Percentiles rank a stretch among this genome's conserved stretches.
Conservation (phyloP, 345 rosid species). For the Melaleuca alternifolia region DNA sequence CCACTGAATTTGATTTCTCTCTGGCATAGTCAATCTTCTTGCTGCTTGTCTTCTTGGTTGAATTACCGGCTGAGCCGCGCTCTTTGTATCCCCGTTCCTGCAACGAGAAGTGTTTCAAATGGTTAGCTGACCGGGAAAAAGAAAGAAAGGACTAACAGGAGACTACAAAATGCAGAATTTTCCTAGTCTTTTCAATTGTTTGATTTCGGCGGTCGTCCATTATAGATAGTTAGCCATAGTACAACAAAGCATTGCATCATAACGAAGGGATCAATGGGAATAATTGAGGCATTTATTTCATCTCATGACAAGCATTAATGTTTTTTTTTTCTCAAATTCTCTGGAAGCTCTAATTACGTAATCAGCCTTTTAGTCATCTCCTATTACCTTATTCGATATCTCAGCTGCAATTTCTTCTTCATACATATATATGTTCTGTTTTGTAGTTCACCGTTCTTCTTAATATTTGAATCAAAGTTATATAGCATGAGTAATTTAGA, state of each 20-base stretch:
- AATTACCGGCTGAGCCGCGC: neutral
- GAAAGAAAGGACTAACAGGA: neutral
- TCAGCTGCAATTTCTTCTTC: neutral
- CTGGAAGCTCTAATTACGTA: neutral
- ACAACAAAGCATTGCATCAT: neutral
- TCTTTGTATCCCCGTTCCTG: neutral
- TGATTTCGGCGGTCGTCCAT: neutral
- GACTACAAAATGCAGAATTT: neutral
- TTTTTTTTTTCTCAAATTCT: neutral
- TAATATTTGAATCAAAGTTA: neutral
- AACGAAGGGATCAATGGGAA: neutral
- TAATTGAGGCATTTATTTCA: neutral
- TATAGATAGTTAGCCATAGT: neutral
- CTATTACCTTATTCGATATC: neutral
- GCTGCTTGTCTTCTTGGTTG: neutral
- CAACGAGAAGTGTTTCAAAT: neutral
- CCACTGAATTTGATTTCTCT: neutral
- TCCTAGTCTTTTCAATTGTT: neutral
- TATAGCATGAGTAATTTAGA: neutral
- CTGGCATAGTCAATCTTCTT: neutral
- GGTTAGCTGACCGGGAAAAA: neutral
- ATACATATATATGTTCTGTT: neutral
- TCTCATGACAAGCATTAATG: neutral
- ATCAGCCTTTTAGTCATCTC: neutral
- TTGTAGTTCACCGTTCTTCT: neutral